phyloP scores from a whole-genome alignment of 495 filamentous ascomycete genomes.

The Oidiodendron maius region DNA sequence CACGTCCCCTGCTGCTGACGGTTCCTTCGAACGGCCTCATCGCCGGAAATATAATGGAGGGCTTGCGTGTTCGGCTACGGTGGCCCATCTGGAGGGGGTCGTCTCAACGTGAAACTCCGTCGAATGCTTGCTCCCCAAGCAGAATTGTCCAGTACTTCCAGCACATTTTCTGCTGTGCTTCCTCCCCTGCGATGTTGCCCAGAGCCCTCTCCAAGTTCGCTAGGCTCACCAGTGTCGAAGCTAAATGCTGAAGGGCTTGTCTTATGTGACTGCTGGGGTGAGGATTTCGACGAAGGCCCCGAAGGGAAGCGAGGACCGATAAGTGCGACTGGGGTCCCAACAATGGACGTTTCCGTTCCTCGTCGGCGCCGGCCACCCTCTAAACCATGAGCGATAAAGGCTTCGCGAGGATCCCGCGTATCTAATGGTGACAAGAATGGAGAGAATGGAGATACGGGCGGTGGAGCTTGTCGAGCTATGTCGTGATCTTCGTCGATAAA shows the following conservation, averaged over 20 bases:
- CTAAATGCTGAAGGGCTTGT: constrained; percentile 22
- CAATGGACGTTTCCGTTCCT: constrained; percentile 26
- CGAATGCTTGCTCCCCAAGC: constrained; percentile 91
- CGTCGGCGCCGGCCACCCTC: constrained; percentile 22
- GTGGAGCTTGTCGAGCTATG: constrained; percentile 10
- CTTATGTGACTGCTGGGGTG: constrained; percentile 18
- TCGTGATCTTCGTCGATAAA: constrained; percentile 63
- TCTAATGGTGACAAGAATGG: constrained; percentile 18
- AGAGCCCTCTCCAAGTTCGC: constrained; percentile 18
- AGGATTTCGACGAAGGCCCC: constrained; percentile 8
- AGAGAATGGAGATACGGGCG: constrained; percentile 4
- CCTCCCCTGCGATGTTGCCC: constrained; percentile 43
- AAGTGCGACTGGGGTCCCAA: constrained; percentile 7
- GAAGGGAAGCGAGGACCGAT: too few relatives aligned
- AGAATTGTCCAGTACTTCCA: constrained; percentile 76
- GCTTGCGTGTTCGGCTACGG: constrained; percentile 9
- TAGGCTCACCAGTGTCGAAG: constrained; percentile 24
- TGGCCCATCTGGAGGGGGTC: constrained; percentile 26
- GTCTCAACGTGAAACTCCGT: constrained; percentile 75
- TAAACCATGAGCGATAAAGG: constrained; percentile 18
- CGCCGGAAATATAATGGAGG: too few relatives aligned
- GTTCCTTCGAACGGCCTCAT: too few relatives aligned
- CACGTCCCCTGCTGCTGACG: too few relatives aligned
- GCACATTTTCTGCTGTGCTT: constrained; percentile 69
- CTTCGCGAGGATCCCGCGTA: constrained; percentile 9